Conservation (phyloP, 1,139 yeast genomes). For the Hansenula sp. region DNA sequence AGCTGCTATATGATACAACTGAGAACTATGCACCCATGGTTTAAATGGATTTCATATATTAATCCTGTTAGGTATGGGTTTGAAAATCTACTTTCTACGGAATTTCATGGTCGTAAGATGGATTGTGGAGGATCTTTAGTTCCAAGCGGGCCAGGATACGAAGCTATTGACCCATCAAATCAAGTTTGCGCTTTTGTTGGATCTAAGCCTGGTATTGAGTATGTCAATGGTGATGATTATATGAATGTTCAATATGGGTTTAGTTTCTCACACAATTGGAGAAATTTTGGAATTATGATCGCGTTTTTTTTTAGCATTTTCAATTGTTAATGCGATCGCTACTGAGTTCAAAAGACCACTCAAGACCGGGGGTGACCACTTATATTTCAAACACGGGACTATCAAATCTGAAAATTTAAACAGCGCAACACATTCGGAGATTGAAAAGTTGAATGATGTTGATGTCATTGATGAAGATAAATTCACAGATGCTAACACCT, state of each 20-base stretch:
- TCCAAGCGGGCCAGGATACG: constrained; percentile 51
- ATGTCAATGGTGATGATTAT: constrained; percentile 46
- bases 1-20: constrained; percentile 54
- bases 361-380: constrained; percentile 39
- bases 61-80: constrained; percentile 55
- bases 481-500: constrained; percentile 13
- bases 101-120: constrained; percentile 55
- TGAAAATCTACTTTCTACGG: constrained; percentile 50
- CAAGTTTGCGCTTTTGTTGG: constrained; percentile 50
- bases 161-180: constrained; percentile 32
- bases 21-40: constrained; percentile 63
- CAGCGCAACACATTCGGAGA: too few species aligned
- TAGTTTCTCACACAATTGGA: constrained; percentile 41
- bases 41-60: constrained; percentile 57
- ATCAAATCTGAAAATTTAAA: not conserved
- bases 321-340: constrained; percentile 24
- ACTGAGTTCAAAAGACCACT: constrained; percentile 37
- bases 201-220: constrained; percentile 33
- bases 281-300: constrained; percentile 47
- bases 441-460: constrained; percentile 7
- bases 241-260: constrained; percentile 34
- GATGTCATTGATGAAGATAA: constrained; percentile 34
- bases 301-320: constrained; percentile 35
- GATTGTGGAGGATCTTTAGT: constrained; percentile 41
- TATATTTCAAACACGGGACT: constrained; percentile 30